Evolutionary conservation across 1,284 basidiomycete species (phyloP).

Genomic region (Exobasidium rhododendri): DNA sequence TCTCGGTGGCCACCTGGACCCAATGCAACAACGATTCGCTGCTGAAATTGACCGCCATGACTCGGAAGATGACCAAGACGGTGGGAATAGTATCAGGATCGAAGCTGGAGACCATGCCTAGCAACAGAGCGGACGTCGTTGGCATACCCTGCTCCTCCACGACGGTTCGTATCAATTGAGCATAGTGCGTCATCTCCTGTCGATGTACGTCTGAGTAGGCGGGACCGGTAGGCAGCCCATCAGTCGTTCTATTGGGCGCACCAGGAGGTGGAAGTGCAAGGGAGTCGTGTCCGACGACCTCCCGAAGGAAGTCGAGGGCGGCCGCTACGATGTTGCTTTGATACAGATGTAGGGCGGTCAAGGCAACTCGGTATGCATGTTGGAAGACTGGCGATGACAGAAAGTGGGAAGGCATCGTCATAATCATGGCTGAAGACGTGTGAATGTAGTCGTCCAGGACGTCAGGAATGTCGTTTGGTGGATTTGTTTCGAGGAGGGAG

Average conservation of each 20-base stretch:
- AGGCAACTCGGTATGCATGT: constrained; percentile 37
- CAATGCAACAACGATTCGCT: constrained; percentile 65
- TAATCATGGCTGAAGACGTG: constrained; percentile 69
- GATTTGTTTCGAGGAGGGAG: constrained; percentile 31
- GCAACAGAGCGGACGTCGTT: constrained; percentile 69
- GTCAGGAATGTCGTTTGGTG: constrained; percentile 55
- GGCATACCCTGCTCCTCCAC: constrained; percentile 72
- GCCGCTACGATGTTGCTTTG: constrained; percentile 72
- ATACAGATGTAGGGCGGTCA: constrained; percentile 35
- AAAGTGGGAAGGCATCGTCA: constrained; percentile 70
- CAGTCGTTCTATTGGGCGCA: constrained; percentile 21
- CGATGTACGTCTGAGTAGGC: constrained; percentile 19
- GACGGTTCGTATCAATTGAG: constrained; percentile 66
- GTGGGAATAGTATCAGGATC: constrained; percentile 76
- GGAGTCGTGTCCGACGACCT: constrained; percentile 65
- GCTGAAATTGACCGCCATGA: constrained; percentile 60
- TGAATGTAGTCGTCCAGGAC: constrained; percentile 94
- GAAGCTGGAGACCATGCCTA: constrained; percentile 70
- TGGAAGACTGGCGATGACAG: constrained; percentile 59
- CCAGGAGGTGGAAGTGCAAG: constrained; percentile 25
- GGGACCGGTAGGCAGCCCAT: constrained; percentile 13
- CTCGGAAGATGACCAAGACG: constrained; percentile 74
- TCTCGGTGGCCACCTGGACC: constrained; percentile 69
- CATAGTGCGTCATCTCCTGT: constrained; percentile 65
- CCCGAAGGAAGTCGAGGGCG: constrained; percentile 74